Percentiles rank a stretch among this genome's conserved stretches.
phyloP scores from a whole-genome alignment of 2,329 filamentous ascomycete genomes.

The Cadophora sp. region DNA sequence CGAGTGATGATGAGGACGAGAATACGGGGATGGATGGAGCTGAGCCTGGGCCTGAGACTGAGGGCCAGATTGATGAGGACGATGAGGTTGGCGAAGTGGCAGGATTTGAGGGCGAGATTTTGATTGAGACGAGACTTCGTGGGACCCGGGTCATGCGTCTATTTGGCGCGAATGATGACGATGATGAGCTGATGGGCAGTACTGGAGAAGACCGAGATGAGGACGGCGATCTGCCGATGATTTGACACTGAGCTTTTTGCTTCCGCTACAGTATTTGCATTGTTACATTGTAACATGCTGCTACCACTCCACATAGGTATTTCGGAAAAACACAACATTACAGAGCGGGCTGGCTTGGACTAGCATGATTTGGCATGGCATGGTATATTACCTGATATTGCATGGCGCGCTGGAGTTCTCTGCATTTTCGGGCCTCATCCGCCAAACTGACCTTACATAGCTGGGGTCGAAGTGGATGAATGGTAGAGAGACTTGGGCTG shows the following conservation, averaged over 20 bases:
- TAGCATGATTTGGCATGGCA: background rate
- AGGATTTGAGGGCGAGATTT: background rate
- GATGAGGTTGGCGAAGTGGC: background rate
- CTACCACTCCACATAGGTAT: background rate
- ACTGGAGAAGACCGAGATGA: background rate
- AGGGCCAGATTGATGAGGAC: background rate
- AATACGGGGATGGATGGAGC: background rate
- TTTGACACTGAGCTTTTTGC: background rate
- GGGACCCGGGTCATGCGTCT: background rate
- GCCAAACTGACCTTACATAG: background rate
- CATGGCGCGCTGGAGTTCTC: constrained; percentile 1
- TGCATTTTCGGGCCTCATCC: background rate
- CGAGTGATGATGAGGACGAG: constrained; percentile 7
- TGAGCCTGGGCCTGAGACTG: background rate
- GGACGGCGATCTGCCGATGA: constrained; percentile 2
- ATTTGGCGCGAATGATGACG: background rate
- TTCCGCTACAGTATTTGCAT: background rate
- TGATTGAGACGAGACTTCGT: background rate
- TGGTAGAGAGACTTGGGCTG: background rate
- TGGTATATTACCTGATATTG: background rate
- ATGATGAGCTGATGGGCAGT: background rate
- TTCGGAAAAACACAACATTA: background rate
- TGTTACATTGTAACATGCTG: too few relatives aligned
- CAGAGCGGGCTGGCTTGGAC: background rate
- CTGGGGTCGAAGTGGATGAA: background rate